Evolutionary conservation across 1,139 yeast genomes (phyloP), one percentile per base, ranked within the genome.

Genomic region (Yamadazyma dushanensis): DNA sequence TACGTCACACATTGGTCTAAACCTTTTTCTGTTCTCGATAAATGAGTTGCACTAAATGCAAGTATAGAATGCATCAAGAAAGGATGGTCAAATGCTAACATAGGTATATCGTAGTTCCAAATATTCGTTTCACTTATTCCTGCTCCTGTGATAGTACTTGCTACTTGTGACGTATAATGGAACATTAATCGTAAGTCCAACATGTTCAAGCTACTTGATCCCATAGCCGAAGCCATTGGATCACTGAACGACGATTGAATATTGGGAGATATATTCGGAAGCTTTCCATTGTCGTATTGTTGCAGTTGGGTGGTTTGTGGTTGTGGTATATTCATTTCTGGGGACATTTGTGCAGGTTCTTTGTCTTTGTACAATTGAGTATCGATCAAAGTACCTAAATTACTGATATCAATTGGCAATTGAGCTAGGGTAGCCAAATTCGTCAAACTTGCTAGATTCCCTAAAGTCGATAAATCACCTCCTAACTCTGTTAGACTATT

Each of bases 21-120:
- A 0, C 90, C 89, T 33, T 80, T 72, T 47, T 82, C 86, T 1
- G 84, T 79, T 45, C 95, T 66, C 5, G 94, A 80, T 34, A 90
- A 63, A 61, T 90, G 97, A 0, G 97, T 87, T 2, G 97, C 97
- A 43, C 95, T 80, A 51, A 90, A 86, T 11, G 96, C 95, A 38
- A 90, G 65, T 3, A 90, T 71, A 1, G 95, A 80, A 58, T 90
- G 97, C 97, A 90, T 89, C 46, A 90, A 66, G 51, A 87, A 89
- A 13, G 96, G 96, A 57, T 83, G 83, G 40, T 83, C 79, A 59
- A 90, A 88, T 7, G 97, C 96, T 42, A 90, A 66, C 68, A 80
- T 78, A 1, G 97, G 96, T 13, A 90, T 87, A 49, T 87, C 95
- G 35, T 76, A 78, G 37, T 81, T 78, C 97, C 97, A 90, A 24